These are phyloP conservation scores for Trametes hirsuta DNA, from an alignment of 1,284 basidiomycete species.

Conservation along the genomic window DNA sequence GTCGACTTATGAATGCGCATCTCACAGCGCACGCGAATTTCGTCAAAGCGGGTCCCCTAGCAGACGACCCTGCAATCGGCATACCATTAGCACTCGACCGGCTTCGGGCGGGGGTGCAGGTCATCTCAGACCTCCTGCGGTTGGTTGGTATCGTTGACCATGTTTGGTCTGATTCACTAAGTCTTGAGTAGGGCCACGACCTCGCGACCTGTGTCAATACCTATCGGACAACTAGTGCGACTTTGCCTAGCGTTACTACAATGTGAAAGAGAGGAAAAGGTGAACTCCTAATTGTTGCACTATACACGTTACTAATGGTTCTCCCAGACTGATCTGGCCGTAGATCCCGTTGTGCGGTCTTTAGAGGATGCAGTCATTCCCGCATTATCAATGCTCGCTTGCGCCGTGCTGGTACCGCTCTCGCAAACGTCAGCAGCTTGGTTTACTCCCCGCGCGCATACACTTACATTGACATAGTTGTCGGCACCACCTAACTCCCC, in stretches of 20 bases:
- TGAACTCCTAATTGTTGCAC: constrained; percentile 8
- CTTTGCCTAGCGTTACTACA: constrained; percentile 58
- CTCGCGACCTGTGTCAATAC: constrained; percentile 72
- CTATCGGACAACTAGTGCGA: constrained; percentile 63
- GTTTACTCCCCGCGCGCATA: not conserved
- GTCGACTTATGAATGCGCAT: not conserved
- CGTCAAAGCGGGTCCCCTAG: constrained; percentile 14
- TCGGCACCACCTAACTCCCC: constrained; percentile 53
- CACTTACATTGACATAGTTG: constrained; percentile 33
- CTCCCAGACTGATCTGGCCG: constrained; percentile 47
- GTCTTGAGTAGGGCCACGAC: constrained; percentile 51
- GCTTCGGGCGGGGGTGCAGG: constrained; percentile 53
- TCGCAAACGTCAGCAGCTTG: constrained; percentile 49
- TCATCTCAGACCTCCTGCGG: constrained; percentile 61
- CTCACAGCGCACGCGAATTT: constrained; percentile 3
- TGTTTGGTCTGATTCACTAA: not conserved
- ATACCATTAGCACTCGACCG: constrained; percentile 63
- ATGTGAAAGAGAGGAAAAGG: constrained; percentile 59
- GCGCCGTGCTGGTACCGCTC: constrained; percentile 52
- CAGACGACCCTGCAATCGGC: constrained; percentile 42
- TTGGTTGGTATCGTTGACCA: constrained; percentile 41
- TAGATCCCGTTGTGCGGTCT: constrained; percentile 51
- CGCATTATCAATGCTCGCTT: constrained; percentile 56
- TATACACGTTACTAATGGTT: not conserved
- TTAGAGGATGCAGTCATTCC: constrained; percentile 61